Conservation (phyloP, 2,329 filamentous ascomycete species). For the Calonectria pseudoturangicola region DNA sequence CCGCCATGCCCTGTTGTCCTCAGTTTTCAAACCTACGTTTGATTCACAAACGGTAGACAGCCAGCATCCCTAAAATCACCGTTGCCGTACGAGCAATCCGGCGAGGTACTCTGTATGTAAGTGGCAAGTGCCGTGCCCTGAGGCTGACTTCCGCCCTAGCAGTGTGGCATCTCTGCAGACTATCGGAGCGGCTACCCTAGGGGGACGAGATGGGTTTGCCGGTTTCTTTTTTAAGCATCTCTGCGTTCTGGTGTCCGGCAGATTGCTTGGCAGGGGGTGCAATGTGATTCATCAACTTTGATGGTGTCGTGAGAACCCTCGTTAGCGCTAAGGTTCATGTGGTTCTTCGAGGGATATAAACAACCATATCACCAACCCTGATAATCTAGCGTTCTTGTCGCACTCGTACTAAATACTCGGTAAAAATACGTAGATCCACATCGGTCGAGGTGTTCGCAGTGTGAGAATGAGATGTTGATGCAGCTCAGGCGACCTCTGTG, state of each 20-base stretch:
- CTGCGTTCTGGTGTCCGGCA: neutral
- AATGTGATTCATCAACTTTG: constrained; percentile 17
- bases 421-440: constrained; percentile 9
- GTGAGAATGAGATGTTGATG: constrained; percentile 11
- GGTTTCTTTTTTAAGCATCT: neutral
- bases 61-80: neutral
- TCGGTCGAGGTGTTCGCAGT: constrained; percentile 5
- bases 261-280: neutral
- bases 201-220: too few relatives aligned
- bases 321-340: constrained; percentile 6
- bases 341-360: neutral
- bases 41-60: constrained; percentile 1
- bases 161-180: neutral
- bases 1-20: constrained; percentile 39
- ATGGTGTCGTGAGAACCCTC: neutral
- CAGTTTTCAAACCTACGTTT: constrained; percentile 10
- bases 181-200: neutral
- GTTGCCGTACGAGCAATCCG: neutral
- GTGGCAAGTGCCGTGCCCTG: neutral
- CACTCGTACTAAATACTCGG: constrained; percentile 13
- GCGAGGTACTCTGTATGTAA: too few relatives aligned
- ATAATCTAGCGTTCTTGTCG: constrained; percentile 2
- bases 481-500: neutral
- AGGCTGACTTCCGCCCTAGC: neutral
- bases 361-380: constrained; percentile 2